Conservation (phyloP, 108 stramenopile species). For the Craspedostauros australis region DNA sequence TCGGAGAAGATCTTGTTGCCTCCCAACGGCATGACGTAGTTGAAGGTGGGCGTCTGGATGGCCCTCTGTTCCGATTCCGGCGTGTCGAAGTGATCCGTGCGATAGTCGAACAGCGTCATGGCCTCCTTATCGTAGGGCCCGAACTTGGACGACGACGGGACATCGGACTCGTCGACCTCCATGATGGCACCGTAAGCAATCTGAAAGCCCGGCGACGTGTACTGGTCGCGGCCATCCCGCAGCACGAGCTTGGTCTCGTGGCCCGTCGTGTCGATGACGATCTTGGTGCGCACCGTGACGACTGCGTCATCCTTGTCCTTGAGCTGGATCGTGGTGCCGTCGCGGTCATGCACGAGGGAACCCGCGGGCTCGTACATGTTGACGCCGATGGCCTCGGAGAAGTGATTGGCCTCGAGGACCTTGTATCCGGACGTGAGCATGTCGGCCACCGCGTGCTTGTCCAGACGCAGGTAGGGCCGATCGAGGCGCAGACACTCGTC, state of each 20-base stretch:
- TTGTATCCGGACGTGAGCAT: conserved; percentile 53
- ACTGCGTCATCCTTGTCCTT: conserved; percentile 29
- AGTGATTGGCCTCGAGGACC: conserved; percentile 58
- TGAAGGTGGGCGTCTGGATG: conserved; percentile 81
- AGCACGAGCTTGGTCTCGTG: conserved; percentile 82
- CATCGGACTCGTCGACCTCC: conserved; percentile 58
- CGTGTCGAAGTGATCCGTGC: conserved; percentile 78
- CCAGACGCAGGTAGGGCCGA: conserved; percentile 80
- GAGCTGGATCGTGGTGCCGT: conserved; percentile 51
- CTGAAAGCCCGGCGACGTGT: conserved; percentile 79
- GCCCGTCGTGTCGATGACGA: conserved; percentile 90
- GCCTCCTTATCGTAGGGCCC: conserved; percentile 91
- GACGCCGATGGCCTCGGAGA: conserved; percentile 52
- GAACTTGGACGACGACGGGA: conserved; percentile 31
- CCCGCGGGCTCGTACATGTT: conserved; percentile 77
- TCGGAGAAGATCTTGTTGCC: conserved; percentile 84
- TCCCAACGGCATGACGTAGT: conserved; percentile 94
- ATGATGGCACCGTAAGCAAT: conserved; percentile 91
- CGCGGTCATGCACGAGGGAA: conserved; percentile 56
- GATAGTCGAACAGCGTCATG: conserved; percentile 96
- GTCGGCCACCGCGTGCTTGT: conserved; percentile 55
- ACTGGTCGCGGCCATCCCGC: conserved; percentile 56
- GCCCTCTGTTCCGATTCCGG: conserved; percentile 35
- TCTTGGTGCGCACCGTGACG: conserved; percentile 60
- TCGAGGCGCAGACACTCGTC: conserved; percentile 65